Conservation (phyloP, 2,329 filamentous ascomycete species). For the Apiospora aurea region DNA sequence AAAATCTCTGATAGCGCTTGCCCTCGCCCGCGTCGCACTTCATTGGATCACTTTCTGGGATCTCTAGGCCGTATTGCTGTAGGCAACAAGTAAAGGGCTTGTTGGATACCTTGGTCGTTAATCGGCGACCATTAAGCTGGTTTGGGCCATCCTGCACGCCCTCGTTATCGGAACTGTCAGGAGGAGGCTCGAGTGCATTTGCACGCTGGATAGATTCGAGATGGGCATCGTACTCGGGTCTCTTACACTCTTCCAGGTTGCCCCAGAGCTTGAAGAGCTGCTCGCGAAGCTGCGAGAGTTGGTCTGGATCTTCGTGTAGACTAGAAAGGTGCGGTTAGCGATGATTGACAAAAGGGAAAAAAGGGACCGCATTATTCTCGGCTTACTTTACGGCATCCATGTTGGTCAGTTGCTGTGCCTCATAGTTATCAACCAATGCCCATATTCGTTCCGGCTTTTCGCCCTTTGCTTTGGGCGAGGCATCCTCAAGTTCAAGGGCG, state of each 20-base stretch:
- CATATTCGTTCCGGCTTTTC: slow-evolving; percentile 60
- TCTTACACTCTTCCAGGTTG: slow-evolving; percentile 77
- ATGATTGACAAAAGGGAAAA: not conserved
- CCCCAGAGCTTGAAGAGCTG: slow-evolving; percentile 85
- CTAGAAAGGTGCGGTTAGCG: slow-evolving; percentile 43
- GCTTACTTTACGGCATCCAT: slow-evolving; percentile 56
- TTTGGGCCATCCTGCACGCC: slow-evolving; percentile 18
- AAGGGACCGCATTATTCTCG: not conserved
- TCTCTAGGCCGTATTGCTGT: slow-evolving; percentile 70
- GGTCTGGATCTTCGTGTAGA: slow-evolving; percentile 59
- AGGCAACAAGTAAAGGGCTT: slow-evolving; percentile 75
- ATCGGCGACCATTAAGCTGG: not conserved
- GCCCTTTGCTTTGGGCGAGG: slow-evolving; percentile 43
- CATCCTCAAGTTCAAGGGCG: slow-evolving; percentile 78
- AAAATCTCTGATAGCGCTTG: slow-evolving; percentile 67
- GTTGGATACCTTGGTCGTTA: slow-evolving; percentile 51
- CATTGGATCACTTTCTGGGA: slow-evolving; percentile 47
- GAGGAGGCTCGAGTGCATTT: slow-evolving; percentile 42
- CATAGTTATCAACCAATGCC: slow-evolving; percentile 69
- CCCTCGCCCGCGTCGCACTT: slow-evolving; percentile 54
- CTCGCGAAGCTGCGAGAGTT: slow-evolving; percentile 66
- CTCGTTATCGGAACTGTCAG: slow-evolving; percentile 44
- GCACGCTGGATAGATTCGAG: slow-evolving; percentile 36
- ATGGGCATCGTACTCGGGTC: slow-evolving; percentile 40
- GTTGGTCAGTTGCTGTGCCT: slow-evolving; percentile 56